Conservation (phyloP, 306 rosid genomes). For the Vigna unguiculata region DNA sequence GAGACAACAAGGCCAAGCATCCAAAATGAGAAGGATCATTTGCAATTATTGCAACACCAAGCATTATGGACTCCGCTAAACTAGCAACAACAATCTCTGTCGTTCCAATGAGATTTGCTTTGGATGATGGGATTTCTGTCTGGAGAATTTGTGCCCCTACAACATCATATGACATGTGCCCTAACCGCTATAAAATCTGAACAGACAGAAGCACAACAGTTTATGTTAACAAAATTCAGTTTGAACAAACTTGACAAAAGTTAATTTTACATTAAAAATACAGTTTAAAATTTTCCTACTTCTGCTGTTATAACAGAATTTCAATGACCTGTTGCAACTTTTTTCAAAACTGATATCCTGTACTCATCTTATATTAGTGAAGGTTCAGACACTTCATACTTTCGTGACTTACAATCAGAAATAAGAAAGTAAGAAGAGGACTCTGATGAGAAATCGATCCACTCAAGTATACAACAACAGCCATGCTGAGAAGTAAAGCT, state of each 20-base stretch:
- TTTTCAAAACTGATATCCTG: slow-evolving; percentile 14
- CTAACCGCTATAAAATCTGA: slow-evolving; percentile 87
- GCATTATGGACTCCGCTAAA: slow-evolving; percentile 88
- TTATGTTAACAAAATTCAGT: slow-evolving; percentile 12
- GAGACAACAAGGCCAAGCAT: slow-evolving; percentile 75
- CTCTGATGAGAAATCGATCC: slow-evolving; percentile 75
- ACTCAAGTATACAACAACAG: slow-evolving; percentile 86
- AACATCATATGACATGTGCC: slow-evolving; percentile 96
- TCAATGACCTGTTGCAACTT: slow-evolving; percentile 3
- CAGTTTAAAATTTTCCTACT: slow-evolving; percentile 8
- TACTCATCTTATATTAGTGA: background rate
- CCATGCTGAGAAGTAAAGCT: slow-evolving; percentile 86
- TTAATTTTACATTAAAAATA: background rate
- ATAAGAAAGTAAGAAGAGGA: slow-evolving; percentile 79
- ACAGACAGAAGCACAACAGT: slow-evolving; percentile 38
- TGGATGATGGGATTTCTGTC: slow-evolving; percentile 91
- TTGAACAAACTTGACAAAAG: slow-evolving; percentile 3
- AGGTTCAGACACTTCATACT: slow-evolving; percentile 36
- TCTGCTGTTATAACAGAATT: slow-evolving; percentile 1
- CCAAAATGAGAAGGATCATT: slow-evolving; percentile 87
- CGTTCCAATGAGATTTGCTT: slow-evolving; percentile 92
- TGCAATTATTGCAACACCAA: slow-evolving; percentile 86
- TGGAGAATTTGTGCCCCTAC: slow-evolving; percentile 95
- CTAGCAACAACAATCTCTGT: slow-evolving; percentile 96
- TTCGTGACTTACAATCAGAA: slow-evolving; percentile 78